Evolutionary conservation across 1,139 yeast species (phyloP).

Genomic region (Suhomyces anneliseae): DNA sequence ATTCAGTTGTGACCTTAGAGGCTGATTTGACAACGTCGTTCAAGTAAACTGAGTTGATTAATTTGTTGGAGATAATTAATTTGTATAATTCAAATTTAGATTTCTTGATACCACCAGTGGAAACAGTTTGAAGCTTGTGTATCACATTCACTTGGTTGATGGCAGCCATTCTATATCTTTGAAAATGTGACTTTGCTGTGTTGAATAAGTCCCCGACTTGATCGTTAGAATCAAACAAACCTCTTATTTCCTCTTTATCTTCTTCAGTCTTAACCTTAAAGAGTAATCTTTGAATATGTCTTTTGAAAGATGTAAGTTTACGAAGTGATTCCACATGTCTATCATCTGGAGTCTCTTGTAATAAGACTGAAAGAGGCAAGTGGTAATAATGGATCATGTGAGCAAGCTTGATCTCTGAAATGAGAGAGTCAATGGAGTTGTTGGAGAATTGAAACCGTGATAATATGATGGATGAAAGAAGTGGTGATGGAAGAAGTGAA

Average conservation of each 20-base stretch:
- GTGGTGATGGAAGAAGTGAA: conserved; percentile 19
- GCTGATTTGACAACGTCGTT: conserved; percentile 8
- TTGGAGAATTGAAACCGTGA: conserved; percentile 43
- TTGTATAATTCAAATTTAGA: conserved; percentile 36
- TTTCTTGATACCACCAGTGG: conserved; percentile 8
- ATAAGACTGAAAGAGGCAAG: conserved; percentile 58
- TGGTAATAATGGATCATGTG: conserved; percentile 72
- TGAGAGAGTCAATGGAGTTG: conserved; percentile 53
- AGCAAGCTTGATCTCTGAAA: conserved; percentile 56
- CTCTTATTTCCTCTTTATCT: conserved; percentile 16
- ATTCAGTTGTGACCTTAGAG: not conserved
- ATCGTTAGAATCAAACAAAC: conserved; percentile 22
- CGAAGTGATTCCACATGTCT: conserved; percentile 25
- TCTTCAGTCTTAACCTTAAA: conserved; percentile 9
- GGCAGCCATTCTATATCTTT: conserved; percentile 24
- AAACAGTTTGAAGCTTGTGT: conserved; percentile 16
- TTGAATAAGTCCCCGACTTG: conserved; percentile 20
- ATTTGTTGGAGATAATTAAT: conserved; percentile 22
- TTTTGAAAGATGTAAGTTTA: conserved; percentile 41
- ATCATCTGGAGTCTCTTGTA: conserved; percentile 1
- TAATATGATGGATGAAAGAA: conserved; percentile 36
- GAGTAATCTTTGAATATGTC: conserved; percentile 27
- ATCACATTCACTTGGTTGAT: conserved; percentile 28
- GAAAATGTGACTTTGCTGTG: conserved; percentile 20
- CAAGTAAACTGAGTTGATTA: conserved; percentile 16